Base-by-base conservation (phyloP, 441 rosid species). In the Theobroma grandiflorum region DNA sequence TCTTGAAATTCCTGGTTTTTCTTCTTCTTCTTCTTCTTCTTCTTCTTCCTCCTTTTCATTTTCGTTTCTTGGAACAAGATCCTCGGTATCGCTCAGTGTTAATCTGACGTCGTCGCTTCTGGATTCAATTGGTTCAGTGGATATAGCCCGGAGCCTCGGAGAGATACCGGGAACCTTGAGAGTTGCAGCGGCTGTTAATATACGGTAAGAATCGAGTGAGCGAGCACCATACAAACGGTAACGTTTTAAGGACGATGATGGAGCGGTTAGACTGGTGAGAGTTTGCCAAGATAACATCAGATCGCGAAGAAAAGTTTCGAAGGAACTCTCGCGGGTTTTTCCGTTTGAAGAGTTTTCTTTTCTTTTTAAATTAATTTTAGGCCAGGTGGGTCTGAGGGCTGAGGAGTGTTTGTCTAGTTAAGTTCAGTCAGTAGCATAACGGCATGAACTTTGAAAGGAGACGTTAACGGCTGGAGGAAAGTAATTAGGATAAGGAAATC, bases 1-100 rank as follows among this genome's bases (percentile, higher is more conserved):
- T 78, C 87, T 92, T 4, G 93, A 89, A 84, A 91, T 90, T 68
- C 90, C 89, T 64, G 84, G 85, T 57, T 84, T 81, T 7, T 88
- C 88, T 2, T 79, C 86, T 8, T 86, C 88, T 2, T 87, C 87
- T 9, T 83, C 87, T 0, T 80, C 64, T 8, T 79, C 84, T 0
- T 81, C 86, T 33, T 63, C 83, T 74, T 61, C 86, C 16, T 74
- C 85, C 33, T 78, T 77, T 59, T 81, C 79, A 38, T 79, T 77
- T 58, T 80, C 45, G n/a, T 72, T 20, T 4, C 69, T 33, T 2
- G 86, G 79, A 68, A 65, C 53, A 57, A 18, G 26, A 71, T 71
- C 85, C 9, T 63, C 72, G 16, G 66, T 20, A 50, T 70, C 33
- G 64, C 64, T 71, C 72, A 50, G 55, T 33, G 15, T 45, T 55